Evolutionary conservation across 2,329 filamentous ascomycete genomes (phyloP).

Genomic region (Microdochium trichocladiopsis): DNA sequence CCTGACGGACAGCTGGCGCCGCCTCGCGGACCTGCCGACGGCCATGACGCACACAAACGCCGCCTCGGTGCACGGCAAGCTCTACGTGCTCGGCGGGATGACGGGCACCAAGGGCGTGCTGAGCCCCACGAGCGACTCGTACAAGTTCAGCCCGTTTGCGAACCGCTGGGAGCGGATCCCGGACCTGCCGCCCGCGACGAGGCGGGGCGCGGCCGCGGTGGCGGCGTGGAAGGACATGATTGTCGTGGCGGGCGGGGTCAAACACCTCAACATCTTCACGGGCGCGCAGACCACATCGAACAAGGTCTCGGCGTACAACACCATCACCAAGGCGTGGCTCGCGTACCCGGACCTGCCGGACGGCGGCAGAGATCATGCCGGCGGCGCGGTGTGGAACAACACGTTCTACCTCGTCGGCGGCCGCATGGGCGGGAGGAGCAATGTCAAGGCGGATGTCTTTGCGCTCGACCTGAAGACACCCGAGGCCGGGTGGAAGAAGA

Average conservation of each 20-base stretch:
- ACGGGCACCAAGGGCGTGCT: neutral
- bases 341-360: neutral
- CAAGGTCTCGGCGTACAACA: neutral
- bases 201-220: neutral
- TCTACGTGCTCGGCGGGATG: neutral
- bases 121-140: neutral
- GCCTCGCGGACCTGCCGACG: neutral
- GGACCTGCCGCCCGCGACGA: neutral
- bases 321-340: neutral
- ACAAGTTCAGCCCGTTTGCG: neutral
- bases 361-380: conserved; percentile 1
- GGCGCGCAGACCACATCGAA: neutral
- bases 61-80: neutral
- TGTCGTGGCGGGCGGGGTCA: neutral
- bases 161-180: neutral
- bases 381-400: conserved; percentile 1
- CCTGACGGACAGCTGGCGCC: neutral
- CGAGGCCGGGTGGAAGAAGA: neutral
- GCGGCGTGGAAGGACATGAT: neutral
- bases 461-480: neutral
- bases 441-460: neutral
- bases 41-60: neutral
- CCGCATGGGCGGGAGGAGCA: neutral
- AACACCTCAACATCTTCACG: neutral
- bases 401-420: conserved; percentile 3